These are phyloP conservation scores for Fusarium torreyae DNA, from an alignment of 2,329 filamentous ascomycete species.

Conservation along the genomic window DNA sequence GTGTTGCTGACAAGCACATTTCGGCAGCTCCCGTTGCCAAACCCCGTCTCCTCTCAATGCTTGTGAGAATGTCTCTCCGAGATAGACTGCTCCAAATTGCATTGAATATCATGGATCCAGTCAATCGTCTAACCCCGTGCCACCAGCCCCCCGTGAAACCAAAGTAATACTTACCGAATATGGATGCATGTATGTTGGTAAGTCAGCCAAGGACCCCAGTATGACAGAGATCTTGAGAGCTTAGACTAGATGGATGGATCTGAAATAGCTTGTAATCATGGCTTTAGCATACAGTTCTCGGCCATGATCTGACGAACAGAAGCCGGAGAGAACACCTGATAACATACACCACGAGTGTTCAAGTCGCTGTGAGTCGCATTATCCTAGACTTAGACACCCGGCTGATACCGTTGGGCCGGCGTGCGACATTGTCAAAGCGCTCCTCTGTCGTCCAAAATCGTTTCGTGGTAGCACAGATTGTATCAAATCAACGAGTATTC, in stretches of 20 bases:
- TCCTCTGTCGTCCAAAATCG: background rate
- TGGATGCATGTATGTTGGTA: conserved; percentile 3
- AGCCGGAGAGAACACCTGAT: background rate
- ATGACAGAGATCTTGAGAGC: background rate
- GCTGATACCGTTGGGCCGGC: conserved; percentile 4
- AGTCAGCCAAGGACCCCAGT: background rate
- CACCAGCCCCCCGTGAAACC: background rate
- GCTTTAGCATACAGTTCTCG: conserved; percentile 6
- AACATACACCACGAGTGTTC: conserved; percentile 6
- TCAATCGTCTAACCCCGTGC: background rate
- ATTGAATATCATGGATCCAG: background rate
- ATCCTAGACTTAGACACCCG: conserved; percentile 1
- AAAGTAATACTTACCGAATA: background rate
- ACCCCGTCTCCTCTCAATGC: too few species aligned
- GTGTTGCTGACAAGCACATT: background rate
- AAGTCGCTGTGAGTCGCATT: conserved; percentile 2
- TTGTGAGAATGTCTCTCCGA: too few species aligned
- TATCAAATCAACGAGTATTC: conserved; percentile 3
- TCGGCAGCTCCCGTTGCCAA: background rate
- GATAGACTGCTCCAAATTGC: conserved; percentile 4
- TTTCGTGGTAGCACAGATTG: conserved; percentile 1
- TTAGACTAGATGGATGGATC: conserved; percentile 19
- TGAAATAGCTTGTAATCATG: conserved; percentile 17
- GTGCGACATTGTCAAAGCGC: conserved; percentile 22
- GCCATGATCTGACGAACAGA: conserved; percentile 20